A percentile compares a stretch with the other conserved stretches of the same genome.
Conservation (phyloP, 2,329 filamentous ascomycete genomes). For the Xylariaceae sp. region DNA sequence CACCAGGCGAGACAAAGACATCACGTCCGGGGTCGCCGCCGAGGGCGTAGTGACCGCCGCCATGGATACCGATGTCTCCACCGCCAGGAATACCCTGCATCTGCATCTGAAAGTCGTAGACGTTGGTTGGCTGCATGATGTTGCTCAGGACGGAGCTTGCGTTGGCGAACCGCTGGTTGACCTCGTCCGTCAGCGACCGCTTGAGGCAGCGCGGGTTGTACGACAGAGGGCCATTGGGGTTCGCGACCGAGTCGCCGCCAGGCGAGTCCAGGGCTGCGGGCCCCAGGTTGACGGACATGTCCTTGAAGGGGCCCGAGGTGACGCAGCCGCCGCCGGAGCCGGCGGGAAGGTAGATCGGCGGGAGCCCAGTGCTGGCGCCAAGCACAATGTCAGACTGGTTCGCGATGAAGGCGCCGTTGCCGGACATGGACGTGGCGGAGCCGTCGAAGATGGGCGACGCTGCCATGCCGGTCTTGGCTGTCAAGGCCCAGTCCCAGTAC, state of each 20-base stretch:
- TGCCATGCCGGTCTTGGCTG: constrained; percentile 30
- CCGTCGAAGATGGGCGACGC: constrained; percentile 46
- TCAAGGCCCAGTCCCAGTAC: constrained; percentile 39
- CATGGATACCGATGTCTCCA: constrained; percentile 23
- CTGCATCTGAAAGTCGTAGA: constrained; percentile 29
- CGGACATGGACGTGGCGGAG: constrained; percentile 37
- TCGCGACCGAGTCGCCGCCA: constrained; percentile 7
- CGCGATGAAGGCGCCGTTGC: constrained; percentile 29
- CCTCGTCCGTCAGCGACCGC: constrained; percentile 18
- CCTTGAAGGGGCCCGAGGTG: constrained; percentile 35
- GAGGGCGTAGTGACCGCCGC: constrained; percentile 25
- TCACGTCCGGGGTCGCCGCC: constrained; percentile 24
- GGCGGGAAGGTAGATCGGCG: constrained; percentile 28
- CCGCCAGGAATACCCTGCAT: constrained; percentile 29
- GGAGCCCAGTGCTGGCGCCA: neutral
- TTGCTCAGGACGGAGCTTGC: constrained; percentile 22
- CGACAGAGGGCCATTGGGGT: constrained; percentile 13
- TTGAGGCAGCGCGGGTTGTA: constrained; percentile 33
- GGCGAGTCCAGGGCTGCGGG: constrained; percentile 20
- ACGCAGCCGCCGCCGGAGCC: constrained; percentile 48
- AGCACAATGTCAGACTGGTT: constrained; percentile 11
- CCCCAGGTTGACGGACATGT: constrained; percentile 27
- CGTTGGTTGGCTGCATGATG: constrained; percentile 13
- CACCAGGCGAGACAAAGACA: constrained; percentile 12
- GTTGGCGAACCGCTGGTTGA: constrained; percentile 18